phyloP scores from a whole-genome alignment of 2,329 filamentous ascomycete genomes.

The Talaromyces marneffei region DNA sequence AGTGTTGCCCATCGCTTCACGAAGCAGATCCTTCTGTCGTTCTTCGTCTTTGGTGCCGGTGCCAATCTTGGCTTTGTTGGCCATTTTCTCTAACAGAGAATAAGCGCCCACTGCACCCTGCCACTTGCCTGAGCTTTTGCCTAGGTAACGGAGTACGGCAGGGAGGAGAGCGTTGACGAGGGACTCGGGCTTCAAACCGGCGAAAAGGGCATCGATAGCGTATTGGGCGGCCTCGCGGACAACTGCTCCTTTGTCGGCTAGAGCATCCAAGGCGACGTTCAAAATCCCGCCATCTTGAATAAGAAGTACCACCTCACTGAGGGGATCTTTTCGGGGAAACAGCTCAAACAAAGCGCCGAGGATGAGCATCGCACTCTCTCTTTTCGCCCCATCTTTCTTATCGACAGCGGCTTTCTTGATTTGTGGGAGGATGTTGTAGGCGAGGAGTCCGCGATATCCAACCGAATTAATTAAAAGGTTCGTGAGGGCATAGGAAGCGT shows the following conservation, averaged over 20 bases:
- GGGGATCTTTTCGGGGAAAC: conserved; percentile 68
- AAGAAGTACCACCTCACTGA: conserved; percentile 76
- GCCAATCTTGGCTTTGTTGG: conserved; percentile 84
- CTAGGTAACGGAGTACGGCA: conserved; percentile 66
- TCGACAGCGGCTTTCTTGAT: conserved; percentile 75
- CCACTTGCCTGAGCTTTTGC: conserved; percentile 88
- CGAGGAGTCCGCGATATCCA: conserved; percentile 56
- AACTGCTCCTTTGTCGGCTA: conserved; percentile 83
- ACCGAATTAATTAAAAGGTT: conserved; percentile 60
- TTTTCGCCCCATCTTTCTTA: conserved; percentile 82
- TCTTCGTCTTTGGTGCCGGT: conserved; percentile 81
- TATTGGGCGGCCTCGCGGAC: conserved; percentile 92
- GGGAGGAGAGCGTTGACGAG: conserved; percentile 79
- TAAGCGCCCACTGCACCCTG: conserved; percentile 87
- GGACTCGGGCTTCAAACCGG: conserved; percentile 71
- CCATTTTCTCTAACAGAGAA: conserved; percentile 83
- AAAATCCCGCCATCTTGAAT: conserved; percentile 73
- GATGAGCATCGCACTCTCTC: conserved; percentile 92
- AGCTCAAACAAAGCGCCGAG: conserved; percentile 90
- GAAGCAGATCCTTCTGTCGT: conserved; percentile 77
- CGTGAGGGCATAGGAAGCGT: conserved; percentile 60
- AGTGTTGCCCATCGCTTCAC: conserved; percentile 75
- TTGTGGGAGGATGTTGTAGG: conserved; percentile 57
- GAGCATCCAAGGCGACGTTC: conserved; percentile 67
- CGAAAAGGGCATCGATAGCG: conserved; percentile 82